Base-by-base conservation (phyloP, 2,329 filamentous ascomycete genomes). In the Ramularia endophylla region DNA sequence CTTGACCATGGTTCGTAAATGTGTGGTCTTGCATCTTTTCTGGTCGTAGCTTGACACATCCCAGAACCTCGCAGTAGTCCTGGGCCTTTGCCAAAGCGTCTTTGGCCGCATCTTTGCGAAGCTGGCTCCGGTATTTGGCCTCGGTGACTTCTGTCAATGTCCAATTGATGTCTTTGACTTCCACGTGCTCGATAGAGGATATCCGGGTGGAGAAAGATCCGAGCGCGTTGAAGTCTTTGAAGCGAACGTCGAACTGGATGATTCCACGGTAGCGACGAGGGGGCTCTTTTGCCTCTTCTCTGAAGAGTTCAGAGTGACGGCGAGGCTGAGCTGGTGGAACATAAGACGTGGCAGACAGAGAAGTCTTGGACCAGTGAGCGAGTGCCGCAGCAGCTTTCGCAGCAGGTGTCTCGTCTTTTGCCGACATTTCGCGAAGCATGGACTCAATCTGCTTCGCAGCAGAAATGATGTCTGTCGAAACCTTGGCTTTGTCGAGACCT, bases 201-300 rank as follows among this genome's bases (percentile, higher is more conserved):
- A 54, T 20, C 13, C 44, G 43, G 8, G 43, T 44, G 13, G 47
- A 45, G 19, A 55, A 55, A 2, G 36, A 20, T 8, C 51, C 48
- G 4, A 55, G 29, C 5, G 50, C 44, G 17, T 44, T 44, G 39
- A 55, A 54, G 17, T 54, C 50, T 22, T 48, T 43, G 40, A 55
- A 55, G 16, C 53, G 40, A 27, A 55, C 50, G 25, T 55, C 53
- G 43, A 54, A 55, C 4, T 20, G 46, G n/a, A 55, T 42, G 8
- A 19, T 40, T 2, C 43, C 41, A 13, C 39, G 42, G 38, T 53
- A 54, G 20, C 38, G 20, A 4, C 44, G 36, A 4, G 47, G 38
- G n/a, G 25, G 27, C 12, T 32, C 27, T n/a, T n/a, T n/a, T n/a
- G n/a, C n/a, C n/a, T n/a, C n/a, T n/a, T n/a, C n/a, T n/a, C n/a